Base-by-base conservation (phyloP, 768 basidiomycete species). In the Lactarius tabidus region DNA sequence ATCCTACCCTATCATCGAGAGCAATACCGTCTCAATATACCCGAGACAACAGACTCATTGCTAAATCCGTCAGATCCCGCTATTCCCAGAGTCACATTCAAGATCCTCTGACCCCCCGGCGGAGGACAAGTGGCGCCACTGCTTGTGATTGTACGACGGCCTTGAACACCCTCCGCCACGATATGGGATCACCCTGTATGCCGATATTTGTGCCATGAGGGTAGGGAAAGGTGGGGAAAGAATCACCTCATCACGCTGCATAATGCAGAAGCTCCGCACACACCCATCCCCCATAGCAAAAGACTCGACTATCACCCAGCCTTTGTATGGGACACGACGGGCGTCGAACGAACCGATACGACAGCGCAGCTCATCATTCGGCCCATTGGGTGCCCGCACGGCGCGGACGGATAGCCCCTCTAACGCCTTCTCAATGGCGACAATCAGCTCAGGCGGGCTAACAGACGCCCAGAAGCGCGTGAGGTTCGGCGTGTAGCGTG, bases 131-230 rank as follows among this genome's bases (percentile, higher is more conserved):
- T 18, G 85, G 86, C 59, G 80, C 81, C 12, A 93, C 78, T 1
- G 71, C 71, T 0, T 77, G 74, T 12, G 84, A 83, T 68, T 74
- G 70, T 51, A 90, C 82, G 52, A 89, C 69, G 8, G 77, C 78
- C 71, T 86, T 90, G 88, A 90, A 93, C 41, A 92, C 77, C 72
- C 83, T 81, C 45, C 90, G 78, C 91, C 90, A 92, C 51, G 85
- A 88, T 57, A 91, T 82, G 28, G 90, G 90, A 72, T 85, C 89
- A 0, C 90, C 90, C 87, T 91, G 59, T 12, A 41, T 54, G 29
- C 29, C 43, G 28, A n/a, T 51, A 57, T 18, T 20, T 53, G 26
- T 53, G 51, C 14, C 28, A 29, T 35, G 26, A 6, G 20, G 23
- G 29, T 20, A 52, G n/a, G 38, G n/a, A 28, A 41, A 10, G 33